Evolutionary conservation across 2,329 filamentous ascomycete genomes (phyloP).

Genomic region (Paracamarosporium sp.): DNA sequence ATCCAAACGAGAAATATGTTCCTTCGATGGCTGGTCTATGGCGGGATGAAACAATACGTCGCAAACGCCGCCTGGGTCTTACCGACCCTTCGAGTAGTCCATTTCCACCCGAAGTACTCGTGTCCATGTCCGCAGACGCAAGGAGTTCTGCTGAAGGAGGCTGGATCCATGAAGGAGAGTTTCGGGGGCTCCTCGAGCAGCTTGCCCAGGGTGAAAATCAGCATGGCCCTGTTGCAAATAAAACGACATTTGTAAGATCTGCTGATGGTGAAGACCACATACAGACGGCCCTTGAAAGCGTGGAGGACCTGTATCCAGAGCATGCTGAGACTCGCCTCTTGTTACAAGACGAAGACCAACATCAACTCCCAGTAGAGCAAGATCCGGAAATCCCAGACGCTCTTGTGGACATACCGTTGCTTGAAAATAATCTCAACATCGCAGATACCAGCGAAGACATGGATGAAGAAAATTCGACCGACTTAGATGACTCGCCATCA

Average conservation of each 20-base stretch:
- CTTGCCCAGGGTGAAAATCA: slow-evolving; percentile 70
- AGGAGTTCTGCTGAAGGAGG: slow-evolving; percentile 74
- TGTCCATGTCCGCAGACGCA: slow-evolving; percentile 87
- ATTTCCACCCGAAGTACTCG: slow-evolving; percentile 79
- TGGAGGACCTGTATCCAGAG: slow-evolving; percentile 83
- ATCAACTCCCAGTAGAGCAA: background rate
- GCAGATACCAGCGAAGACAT: slow-evolving; percentile 22
- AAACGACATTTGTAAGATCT: slow-evolving; percentile 70
- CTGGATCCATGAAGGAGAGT: slow-evolving; percentile 94
- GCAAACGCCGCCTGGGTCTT: slow-evolving; percentile 74
- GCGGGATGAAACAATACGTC: slow-evolving; percentile 84
- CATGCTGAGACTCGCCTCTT: slow-evolving; percentile 54
- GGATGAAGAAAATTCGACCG: slow-evolving; percentile 19
- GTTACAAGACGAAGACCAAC: slow-evolving; percentile 14
- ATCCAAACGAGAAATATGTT: slow-evolving; percentile 79
- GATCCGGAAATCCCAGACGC: slow-evolving; percentile 12
- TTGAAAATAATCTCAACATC: slow-evolving; percentile 7
- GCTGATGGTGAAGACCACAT: slow-evolving; percentile 64
- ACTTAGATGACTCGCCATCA: slow-evolving; percentile 29
- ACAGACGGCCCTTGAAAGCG: slow-evolving; percentile 81
- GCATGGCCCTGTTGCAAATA: slow-evolving; percentile 58
- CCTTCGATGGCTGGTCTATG: slow-evolving; percentile 94
- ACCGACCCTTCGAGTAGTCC: slow-evolving; percentile 71
- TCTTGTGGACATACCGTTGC: slow-evolving; percentile 17
- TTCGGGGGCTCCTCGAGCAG: slow-evolving; percentile 67